These are phyloP conservation scores for Rhizophora apiculata DNA, from an alignment of 345 rosid species.

Conservation along the genomic window DNA sequence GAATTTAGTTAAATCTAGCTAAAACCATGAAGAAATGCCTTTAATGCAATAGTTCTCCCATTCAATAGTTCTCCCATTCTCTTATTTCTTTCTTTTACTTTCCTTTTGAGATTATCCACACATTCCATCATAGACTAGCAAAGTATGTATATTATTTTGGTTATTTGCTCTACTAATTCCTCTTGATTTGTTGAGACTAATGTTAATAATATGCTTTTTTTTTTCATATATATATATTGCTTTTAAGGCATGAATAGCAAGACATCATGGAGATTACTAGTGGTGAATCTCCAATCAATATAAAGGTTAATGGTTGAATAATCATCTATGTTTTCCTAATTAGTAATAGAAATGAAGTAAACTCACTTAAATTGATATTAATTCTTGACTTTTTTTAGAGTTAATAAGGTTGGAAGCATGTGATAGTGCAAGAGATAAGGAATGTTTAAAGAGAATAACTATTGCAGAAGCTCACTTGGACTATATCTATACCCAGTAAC, in stretches of 20 bases:
- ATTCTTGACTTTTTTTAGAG: conserved; percentile 20
- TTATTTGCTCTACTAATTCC: no score
- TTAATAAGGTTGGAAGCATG: conserved; percentile 56
- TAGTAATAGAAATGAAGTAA: neutral
- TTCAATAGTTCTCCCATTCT: conserved; percentile 36
- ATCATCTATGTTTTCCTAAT: conserved; percentile 22
- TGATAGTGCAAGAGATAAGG: conserved; percentile 44
- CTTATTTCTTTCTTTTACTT: conserved; percentile 28
- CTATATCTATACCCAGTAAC: conserved; percentile 81
- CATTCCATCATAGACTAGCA: conserved; percentile 25
- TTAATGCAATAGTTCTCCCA: conserved; percentile 25
- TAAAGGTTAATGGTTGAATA: conserved; percentile 27
- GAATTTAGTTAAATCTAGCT: neutral
- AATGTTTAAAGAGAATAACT: conserved; percentile 55
- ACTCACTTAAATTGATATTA: neutral
- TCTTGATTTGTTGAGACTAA: neutral
- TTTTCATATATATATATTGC: neutral
- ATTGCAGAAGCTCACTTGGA: conserved; percentile 76
- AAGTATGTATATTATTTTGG: conserved; percentile 17
- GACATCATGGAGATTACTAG: conserved; percentile 22
- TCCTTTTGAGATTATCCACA: conserved; percentile 36
- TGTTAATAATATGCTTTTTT: neutral
- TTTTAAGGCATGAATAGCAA: conserved; percentile 29
- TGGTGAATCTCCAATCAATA: conserved; percentile 19
- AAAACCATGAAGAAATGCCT: conserved; percentile 47